A percentile compares a stretch with the other conserved stretches of the same genome.
phyloP scores from a whole-genome alignment of 257 asterid species.

The Primulina huaijiensis region DNA sequence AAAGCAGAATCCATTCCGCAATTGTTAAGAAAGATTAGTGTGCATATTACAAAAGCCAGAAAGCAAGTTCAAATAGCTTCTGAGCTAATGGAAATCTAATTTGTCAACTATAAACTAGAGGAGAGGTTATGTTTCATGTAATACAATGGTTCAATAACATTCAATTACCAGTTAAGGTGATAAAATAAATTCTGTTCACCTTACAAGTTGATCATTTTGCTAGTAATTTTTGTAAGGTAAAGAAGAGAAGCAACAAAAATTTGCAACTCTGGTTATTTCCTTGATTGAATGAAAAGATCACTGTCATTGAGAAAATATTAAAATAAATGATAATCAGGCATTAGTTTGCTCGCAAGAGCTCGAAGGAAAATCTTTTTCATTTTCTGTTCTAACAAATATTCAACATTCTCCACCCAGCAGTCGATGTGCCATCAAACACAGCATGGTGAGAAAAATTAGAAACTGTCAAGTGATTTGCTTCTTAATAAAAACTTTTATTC shows the following conservation, averaged over 20 bases:
- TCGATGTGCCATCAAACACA: not conserved
- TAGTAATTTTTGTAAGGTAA: not conserved
- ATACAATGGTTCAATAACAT: constrained; percentile 5
- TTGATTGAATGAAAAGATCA: not conserved
- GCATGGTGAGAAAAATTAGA: not conserved
- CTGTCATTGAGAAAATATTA: not conserved
- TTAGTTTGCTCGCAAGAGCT: not conserved
- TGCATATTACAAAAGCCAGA: constrained; percentile 6
- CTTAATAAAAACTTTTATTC: not conserved
- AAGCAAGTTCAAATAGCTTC: constrained; percentile 9
- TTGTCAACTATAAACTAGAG: constrained; percentile 16
- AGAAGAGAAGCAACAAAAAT: not conserved
- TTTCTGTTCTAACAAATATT: not conserved
- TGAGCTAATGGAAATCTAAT: constrained; percentile 13
- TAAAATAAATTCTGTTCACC: not conserved
- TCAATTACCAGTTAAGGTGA: constrained; percentile 2
- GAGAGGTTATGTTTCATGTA: not conserved
- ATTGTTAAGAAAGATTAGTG: constrained; percentile 14
- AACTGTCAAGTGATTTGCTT: not conserved
- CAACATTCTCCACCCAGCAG: constrained; percentile 1
- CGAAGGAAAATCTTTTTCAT: not conserved
- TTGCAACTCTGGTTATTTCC: not conserved
- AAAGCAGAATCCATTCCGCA: constrained; percentile 17
- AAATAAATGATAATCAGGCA: not conserved
- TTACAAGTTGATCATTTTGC: not conserved